Evolutionary conservation across 208 protist species (phyloP), one percentile per base, ranked within the genome.

Genomic region (Entamoeba invadens): DNA sequence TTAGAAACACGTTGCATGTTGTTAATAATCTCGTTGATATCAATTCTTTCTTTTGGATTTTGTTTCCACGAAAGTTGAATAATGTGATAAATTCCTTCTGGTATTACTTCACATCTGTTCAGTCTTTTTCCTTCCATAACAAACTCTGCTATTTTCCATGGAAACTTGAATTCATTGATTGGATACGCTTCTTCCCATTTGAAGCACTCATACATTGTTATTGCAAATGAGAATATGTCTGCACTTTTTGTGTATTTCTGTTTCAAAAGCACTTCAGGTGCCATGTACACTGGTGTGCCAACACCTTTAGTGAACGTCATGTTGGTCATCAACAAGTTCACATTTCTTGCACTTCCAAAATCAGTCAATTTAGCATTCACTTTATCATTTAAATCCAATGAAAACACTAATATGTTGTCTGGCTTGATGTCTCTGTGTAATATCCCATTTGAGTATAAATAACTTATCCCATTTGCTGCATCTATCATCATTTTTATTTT

Each of bases 151-250:
- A 72, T 45, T 14, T 46, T 5, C 92, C 42, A 47, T 21, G 14
- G 12, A 44, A 38, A 50, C 91, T 93, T 35, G 25, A 93, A 93
- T 12, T 92, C 44, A 45, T 87, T 92, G n/a, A n/a, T n/a, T 92
- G 51, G 18, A 87, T 35, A 87, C 8, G 95, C 93, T 25, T 45
- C 45, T 47, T 51, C 46, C 93, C 94, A 77, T 42, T 95, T 96
- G 18, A 96, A 91, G 18, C 96, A 57, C 46, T 96, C 95, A 1
- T 50, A 94, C 46, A 96, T 91, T 3, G 96, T 94, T 16, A 97
- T 93, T 21, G 94, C 96, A 95, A 95, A 97, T 2, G 94, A 95
- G 46, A 94, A 97, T 4, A 97, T 95, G 94, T 97, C 96, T 8
- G 94, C 95, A 3, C 93, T 93, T 31, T 95, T 51, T 72, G 93